Evolutionary conservation across 2,329 filamentous ascomycete genomes (phyloP), one percentile per base, ranked within the genome.

Genomic region (Arthrinium phaeospermum): DNA sequence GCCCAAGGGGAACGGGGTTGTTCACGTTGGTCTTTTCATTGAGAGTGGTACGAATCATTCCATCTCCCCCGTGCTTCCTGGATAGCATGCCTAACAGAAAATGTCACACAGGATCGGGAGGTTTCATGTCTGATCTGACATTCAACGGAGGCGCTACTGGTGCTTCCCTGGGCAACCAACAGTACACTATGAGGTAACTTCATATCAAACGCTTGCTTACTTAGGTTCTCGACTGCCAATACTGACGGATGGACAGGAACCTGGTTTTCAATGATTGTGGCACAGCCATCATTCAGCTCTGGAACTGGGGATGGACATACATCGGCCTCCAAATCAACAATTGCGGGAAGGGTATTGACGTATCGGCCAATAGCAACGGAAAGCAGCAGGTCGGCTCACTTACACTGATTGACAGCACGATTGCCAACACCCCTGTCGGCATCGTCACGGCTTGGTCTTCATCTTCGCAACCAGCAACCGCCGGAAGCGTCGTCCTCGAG

Each of bases 261-360:
- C 75, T 93, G 69, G 87, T 85, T 22, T 94, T 94, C 83, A 90
- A 90, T 75, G 84, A 86, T 78, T 91, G 90, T 81, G 85, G 89
- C 74, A 93, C 91, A 10, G 88, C 89, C 68, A 89, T 93, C 70
- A 90, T 87, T 78, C 89, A 93, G 82, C 88, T 91, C 75, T 94
- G 92, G 92, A 88, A 92, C 81, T 94, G 92, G 92, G 89, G 89
- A 41, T 94, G 91, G 90, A 91, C 89, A 8, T 90, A 92, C 81
- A 90, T 70, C 13, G 47, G 47, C n/a, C 68, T 70, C 10, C n/a
- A 37, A n/a, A 70, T 70, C 22, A 51, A 70, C 30, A 70, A 70
- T 14, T 70, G 89, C 76, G 82, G 82, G 5, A 84, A 89, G 64
- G 91, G 90, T 64, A 84, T 93, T 71, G 90, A 93, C 77, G 90